Conservation (phyloP, 768 basidiomycete genomes). For the Crassisporium funariophilum region DNA sequence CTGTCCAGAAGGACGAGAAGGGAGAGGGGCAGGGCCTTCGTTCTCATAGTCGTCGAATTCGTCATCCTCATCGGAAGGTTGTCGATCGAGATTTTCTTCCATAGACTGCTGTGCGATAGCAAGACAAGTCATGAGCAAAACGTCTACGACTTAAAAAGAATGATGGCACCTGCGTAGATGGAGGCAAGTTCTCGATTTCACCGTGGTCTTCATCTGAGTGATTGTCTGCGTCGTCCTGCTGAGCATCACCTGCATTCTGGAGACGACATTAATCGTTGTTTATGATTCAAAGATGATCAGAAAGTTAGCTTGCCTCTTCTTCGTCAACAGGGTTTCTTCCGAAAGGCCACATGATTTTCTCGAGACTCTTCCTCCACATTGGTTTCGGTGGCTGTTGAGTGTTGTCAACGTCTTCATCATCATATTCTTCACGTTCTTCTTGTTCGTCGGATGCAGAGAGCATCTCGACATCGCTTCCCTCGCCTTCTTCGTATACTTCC, state of each 20-base stretch:
- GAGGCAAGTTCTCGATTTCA: not conserved
- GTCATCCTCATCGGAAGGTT: slow-evolving; percentile 17
- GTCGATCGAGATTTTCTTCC: slow-evolving; percentile 10
- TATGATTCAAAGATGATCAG: too few relatives aligned
- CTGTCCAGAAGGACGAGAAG: slow-evolving; percentile 17
- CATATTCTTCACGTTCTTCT: slow-evolving; percentile 27
- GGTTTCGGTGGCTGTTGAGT: slow-evolving; percentile 32
- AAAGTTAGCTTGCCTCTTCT: slow-evolving; percentile 21
- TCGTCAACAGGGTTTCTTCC: slow-evolving; percentile 24
- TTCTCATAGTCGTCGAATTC: slow-evolving; percentile 26
- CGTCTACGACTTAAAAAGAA: too few relatives aligned
- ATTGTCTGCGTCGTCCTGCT: not conserved
- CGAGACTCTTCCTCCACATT: slow-evolving; percentile 46
- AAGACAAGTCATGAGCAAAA: too few relatives aligned
- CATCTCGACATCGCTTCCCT: slow-evolving; percentile 25
- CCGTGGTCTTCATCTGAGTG: too few relatives aligned
- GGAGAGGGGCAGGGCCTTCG: slow-evolving; percentile 18
- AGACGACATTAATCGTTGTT: not conserved
- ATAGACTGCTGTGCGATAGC: too few relatives aligned
- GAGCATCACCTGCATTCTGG: not conserved
- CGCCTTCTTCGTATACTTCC: slow-evolving; percentile 20
- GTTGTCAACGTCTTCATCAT: slow-evolving; percentile 27
- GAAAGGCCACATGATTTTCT: slow-evolving; percentile 44
- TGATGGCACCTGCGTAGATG: not conserved
- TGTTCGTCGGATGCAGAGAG: slow-evolving; percentile 13